phyloP scores from a whole-genome alignment of 2,329 filamentous ascomycete genomes.

The Emmonsiellopsis sp. region DNA sequence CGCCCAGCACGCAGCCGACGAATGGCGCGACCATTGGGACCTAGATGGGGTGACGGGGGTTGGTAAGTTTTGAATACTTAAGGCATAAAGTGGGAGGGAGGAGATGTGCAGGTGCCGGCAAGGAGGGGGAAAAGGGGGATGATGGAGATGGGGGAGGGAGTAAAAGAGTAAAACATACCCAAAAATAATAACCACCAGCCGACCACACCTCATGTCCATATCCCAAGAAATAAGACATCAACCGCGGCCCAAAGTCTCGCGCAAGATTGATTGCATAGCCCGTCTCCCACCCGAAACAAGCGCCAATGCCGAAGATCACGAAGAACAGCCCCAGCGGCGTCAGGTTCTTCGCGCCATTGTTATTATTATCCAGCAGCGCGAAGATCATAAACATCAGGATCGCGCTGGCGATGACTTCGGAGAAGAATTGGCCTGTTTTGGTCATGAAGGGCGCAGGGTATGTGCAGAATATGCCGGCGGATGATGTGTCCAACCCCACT shows the following conservation, averaged over 20 bases:
- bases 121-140: conserved; percentile 1
- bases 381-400: conserved; percentile 66
- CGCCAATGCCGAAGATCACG: conserved; percentile 63
- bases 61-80: background rate
- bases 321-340: conserved; percentile 59
- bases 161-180: conserved; percentile 39
- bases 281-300: conserved; percentile 67
- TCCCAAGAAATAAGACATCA: conserved; percentile 59
- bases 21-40: conserved; percentile 67
- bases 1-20: conserved; percentile 54
- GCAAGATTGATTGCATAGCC: conserved; percentile 68
- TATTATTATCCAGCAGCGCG: conserved; percentile 47
- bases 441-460: conserved; percentile 57
- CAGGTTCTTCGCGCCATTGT: conserved; percentile 46
- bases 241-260: conserved; percentile 60
- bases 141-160: background rate
- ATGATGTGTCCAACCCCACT: conserved; percentile 50
- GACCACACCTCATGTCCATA: conserved; percentile 61
- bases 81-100: background rate
- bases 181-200: conserved; percentile 63
- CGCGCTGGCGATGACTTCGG: conserved; percentile 59
- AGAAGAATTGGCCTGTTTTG: conserved; percentile 59
- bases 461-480: conserved; percentile 64
- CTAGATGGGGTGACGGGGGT: conserved; percentile 26
- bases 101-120: background rate